These are phyloP conservation scores for Fusarium nodosum DNA, from an alignment of 2,329 filamentous ascomycete species.

Conservation along the genomic window DNA sequence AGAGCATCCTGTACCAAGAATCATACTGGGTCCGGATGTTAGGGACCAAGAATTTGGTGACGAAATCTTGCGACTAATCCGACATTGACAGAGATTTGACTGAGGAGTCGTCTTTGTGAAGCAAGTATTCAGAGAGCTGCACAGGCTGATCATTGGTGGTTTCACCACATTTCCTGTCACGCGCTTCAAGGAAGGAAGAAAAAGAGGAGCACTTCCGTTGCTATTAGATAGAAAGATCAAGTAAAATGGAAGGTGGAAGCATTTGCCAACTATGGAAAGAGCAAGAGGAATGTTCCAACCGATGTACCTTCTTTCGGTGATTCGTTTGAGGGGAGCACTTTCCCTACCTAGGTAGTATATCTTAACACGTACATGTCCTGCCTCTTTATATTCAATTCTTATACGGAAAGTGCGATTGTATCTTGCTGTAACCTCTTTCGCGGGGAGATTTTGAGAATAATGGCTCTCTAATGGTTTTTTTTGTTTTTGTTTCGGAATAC, in stretches of 20 bases:
- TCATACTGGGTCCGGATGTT: slow-evolving; percentile 5
- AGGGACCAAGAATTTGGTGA: slow-evolving; percentile 8
- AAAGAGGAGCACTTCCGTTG: neutral
- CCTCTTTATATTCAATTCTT: neutral
- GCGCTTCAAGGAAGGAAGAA: neutral
- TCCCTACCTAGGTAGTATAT: neutral
- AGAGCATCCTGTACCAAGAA: slow-evolving; percentile 38
- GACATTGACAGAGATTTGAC: neutral
- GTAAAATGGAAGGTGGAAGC: neutral
- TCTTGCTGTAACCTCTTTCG: neutral
- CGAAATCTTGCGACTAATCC: neutral
- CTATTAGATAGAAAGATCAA: neutral
- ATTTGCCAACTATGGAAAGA: neutral
- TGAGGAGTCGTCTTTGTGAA: neutral
- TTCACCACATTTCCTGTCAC: neutral
- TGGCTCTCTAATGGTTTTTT: neutral
- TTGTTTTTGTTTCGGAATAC: slow-evolving; percentile 3
- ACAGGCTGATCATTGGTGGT: neutral
- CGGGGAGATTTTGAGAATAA: neutral
- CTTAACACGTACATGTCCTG: neutral
- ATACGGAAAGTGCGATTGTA: neutral
- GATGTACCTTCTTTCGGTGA: neutral
- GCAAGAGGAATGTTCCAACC: neutral
- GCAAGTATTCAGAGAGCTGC: neutral
- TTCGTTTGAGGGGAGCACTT: neutral